phyloP scores from a whole-genome alignment of 208 protist genomes.

The Acanthamoeba castellanii region DNA sequence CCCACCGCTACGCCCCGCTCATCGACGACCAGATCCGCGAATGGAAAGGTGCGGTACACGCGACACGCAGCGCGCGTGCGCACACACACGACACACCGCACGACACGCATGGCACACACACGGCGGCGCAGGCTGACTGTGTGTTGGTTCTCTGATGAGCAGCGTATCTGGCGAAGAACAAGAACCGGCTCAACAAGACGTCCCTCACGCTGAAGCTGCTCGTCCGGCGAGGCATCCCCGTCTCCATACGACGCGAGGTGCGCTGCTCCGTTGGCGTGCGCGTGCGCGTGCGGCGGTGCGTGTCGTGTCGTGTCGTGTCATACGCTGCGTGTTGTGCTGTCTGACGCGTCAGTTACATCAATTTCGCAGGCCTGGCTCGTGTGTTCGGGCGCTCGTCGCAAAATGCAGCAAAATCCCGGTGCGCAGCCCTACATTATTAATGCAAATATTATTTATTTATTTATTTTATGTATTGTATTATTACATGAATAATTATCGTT shows the following conservation, averaged over 20 bases:
- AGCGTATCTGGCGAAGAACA: constrained; percentile 58
- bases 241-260: constrained; percentile 1
- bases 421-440: neutral
- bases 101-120: too few relatives aligned
- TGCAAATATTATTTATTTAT: neutral
- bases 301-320: too few relatives aligned
- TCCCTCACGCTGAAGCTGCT: constrained; percentile 37
- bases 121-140: too few relatives aligned
- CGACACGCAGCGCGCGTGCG: neutral
- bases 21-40: constrained; percentile 46
- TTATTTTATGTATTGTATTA: neutral
- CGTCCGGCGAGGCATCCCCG: constrained; percentile 36
- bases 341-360: too few relatives aligned
- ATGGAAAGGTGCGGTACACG: constrained; percentile 4
- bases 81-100: neutral
- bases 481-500: too few relatives aligned
- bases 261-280: neutral
- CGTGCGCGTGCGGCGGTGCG: neutral
- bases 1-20: constrained; percentile 5
- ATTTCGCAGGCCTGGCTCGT: constrained; percentile 50
- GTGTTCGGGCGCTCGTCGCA: constrained; percentile 50
- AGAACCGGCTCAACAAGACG: constrained; percentile 51
- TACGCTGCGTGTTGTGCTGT: too few relatives aligned
- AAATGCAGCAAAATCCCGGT: constrained; percentile 35
- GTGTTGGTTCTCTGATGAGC: neutral